Percentiles rank a stretch among this genome's conserved stretches.
Evolutionary conservation across 2,329 filamentous ascomycete genomes (phyloP).

Genomic region (Drechslerella coelobrocha): DNA sequence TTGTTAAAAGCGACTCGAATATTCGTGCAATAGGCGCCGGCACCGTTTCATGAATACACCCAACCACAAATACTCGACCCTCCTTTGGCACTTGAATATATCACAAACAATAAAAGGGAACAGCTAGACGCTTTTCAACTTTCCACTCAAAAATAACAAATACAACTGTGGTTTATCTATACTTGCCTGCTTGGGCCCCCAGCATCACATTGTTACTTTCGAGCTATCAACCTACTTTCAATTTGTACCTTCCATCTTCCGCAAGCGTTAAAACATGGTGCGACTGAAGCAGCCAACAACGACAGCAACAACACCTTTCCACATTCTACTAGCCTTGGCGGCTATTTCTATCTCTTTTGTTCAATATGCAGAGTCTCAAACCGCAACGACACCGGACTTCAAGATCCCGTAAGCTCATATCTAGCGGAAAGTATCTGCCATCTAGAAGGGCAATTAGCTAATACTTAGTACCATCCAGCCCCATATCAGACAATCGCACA

Average conservation of each 20-base stretch:
- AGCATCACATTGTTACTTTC: too few species aligned
- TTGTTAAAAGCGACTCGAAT: too few species aligned
- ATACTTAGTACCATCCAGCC: neutral
- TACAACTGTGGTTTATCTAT: neutral
- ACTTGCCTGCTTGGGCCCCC: too few species aligned
- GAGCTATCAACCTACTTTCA: too few species aligned
- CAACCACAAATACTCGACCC: slow-evolving; percentile 15
- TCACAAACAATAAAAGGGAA: neutral
- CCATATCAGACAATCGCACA: slow-evolving; percentile 62
- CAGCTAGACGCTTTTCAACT: neutral
- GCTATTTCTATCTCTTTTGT: slow-evolving; percentile 13
- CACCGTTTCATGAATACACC: slow-evolving; percentile 30
- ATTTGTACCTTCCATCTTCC: too few species aligned
- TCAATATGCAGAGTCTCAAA: slow-evolving; percentile 20
- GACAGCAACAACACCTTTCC: slow-evolving; percentile 45
- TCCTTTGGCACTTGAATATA: slow-evolving; percentile 14
- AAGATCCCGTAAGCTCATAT: slow-evolving; percentile 34
- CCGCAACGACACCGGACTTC: slow-evolving; percentile 26
- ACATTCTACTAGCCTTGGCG: slow-evolving; percentile 4
- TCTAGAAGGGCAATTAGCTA: neutral
- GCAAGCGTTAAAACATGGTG: too few species aligned
- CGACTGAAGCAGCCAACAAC: slow-evolving; percentile 16
- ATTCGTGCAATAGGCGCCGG: slow-evolving; percentile 21
- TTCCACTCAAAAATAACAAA: slow-evolving; percentile 1
- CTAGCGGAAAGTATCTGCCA: neutral